Base-by-base conservation (phyloP, 495 filamentous ascomycete genomes). In the Lineolata rhizophorae region DNA sequence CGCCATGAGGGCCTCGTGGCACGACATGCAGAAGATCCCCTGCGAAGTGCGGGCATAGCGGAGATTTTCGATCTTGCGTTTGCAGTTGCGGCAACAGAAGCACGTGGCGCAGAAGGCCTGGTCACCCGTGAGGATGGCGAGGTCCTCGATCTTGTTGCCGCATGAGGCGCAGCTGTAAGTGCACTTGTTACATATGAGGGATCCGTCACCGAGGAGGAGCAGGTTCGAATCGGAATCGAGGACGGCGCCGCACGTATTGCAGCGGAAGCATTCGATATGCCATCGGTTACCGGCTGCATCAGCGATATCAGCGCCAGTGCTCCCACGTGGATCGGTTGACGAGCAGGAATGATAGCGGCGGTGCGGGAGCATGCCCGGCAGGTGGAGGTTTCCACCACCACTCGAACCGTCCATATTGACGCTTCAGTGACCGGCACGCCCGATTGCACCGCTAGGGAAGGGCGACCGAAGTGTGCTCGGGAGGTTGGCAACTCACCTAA, bases 1-100 rank as follows among this genome's bases (percentile, higher is more conserved):
- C 29, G 87, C 82, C 90, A 99, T 99, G 19, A 99, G 54, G n/a
- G 80, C 83, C 48, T 99, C 90, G 48, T 99, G 90, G 48, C 90
- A 99, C 47, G 75, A 83, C 90, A 99, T 99, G 61, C 90, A 99
- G 50, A 99, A 95, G 31, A 95, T 99, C 22, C 90, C 90, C 50
- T 94, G 87, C 8, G 90, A 94, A 0, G 90, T 99, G 36, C 87
- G 66, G 13, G 90, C 90, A 64, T 99, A 99, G 45, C 90, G 77
- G 32, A 99, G 60, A 49, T 99, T 99, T 51, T 99, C 90, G 28
- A 99, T 99, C 57, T 93, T 90, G 47, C 73, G 65, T 55, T 95
- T 99, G 64, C 90, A 99, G 50, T 95, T 99, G 39, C 90, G 65
- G 52, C 90, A 99, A 45, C 81, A 69, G 55, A 99, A 99, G 56